These are phyloP conservation scores for Phyllosticta citriasiana DNA, from an alignment of 2,329 filamentous ascomycete genomes.

Conservation along the genomic window DNA sequence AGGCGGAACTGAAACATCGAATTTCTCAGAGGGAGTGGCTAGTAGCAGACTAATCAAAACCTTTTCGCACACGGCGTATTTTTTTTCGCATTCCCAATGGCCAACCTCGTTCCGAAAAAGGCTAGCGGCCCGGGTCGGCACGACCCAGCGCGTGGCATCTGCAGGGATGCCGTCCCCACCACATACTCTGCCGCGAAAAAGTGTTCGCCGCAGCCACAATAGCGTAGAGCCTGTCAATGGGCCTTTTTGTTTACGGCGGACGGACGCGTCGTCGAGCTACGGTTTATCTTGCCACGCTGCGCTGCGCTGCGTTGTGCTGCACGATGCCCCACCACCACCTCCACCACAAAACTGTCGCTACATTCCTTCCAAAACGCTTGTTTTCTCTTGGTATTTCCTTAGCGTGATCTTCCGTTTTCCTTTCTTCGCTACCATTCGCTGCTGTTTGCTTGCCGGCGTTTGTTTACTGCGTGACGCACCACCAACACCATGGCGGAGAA, in stretches of 20 bases:
- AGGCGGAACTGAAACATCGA: neutral
- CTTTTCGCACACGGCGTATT: neutral
- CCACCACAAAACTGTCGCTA: too few relatives aligned
- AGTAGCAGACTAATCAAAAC: neutral
- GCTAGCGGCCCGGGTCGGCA: neutral
- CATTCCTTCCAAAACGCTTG: neutral
- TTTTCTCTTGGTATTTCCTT: neutral
- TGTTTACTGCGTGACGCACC: neutral
- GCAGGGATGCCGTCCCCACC: neutral
- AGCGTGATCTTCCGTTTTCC: neutral
- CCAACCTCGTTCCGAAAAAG: neutral
- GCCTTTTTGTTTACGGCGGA: too few relatives aligned
- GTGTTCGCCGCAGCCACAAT: too few relatives aligned
- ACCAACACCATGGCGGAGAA: neutral
- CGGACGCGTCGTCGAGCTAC: too few relatives aligned
- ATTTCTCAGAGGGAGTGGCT: neutral
- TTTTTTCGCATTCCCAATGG: neutral
- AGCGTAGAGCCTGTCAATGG: too few relatives aligned
- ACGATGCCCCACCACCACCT: too few relatives aligned
- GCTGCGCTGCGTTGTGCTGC: too few relatives aligned
- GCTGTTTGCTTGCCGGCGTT: neutral
- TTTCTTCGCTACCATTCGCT: neutral
- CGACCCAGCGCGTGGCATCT: neutral
- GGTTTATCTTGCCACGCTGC: neutral
- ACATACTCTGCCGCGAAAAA: neutral